A percentile compares a stretch with the other conserved stretches of the same genome.
These are phyloP conservation scores for Aspergillus ustus DNA, from an alignment of 2,329 filamentous ascomycete genomes.

Conservation along the genomic window DNA sequence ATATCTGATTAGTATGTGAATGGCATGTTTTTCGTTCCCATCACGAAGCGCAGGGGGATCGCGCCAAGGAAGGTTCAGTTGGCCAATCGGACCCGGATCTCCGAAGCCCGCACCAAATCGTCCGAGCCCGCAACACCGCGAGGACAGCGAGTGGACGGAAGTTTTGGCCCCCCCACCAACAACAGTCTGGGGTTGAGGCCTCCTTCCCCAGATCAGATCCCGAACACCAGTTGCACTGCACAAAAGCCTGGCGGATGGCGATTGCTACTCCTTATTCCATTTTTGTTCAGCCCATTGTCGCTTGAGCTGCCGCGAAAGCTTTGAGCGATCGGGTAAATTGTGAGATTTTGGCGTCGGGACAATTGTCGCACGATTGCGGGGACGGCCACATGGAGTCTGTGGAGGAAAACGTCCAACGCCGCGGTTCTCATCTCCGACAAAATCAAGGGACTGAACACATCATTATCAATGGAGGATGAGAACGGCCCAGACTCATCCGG, in stretches of 20 bases:
- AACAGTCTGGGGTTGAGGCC: not conserved
- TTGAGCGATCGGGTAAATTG: not conserved
- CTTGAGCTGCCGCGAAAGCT: not conserved
- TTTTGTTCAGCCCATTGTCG: not conserved
- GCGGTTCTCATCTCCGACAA: not conserved
- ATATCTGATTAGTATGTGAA: too few species aligned
- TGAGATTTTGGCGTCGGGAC: not conserved
- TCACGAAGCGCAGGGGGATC: too few species aligned
- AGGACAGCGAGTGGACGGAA: not conserved
- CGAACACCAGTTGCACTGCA: not conserved
- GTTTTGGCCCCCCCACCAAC: not conserved
- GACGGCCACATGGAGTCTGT: not conserved
- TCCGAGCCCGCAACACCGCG: not conserved
- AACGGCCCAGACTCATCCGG: conserved; percentile 3
- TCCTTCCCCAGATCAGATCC: not conserved
- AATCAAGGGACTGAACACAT: not conserved
- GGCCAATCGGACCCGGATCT: not conserved
- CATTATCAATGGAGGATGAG: not conserved
- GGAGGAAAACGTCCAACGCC: not conserved
- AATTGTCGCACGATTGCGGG: not conserved
- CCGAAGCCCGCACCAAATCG: not conserved
- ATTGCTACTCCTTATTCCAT: not conserved
- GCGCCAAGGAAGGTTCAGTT: not conserved
- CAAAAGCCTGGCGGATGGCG: not conserved
- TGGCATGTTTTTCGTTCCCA: too few species aligned